Percentiles rank a stretch among this genome's conserved stretches.
These are phyloP conservation scores for Debaryomycetaceae sp. DNA, from an alignment of 1,139 yeast species.

Conservation along the genomic window DNA sequence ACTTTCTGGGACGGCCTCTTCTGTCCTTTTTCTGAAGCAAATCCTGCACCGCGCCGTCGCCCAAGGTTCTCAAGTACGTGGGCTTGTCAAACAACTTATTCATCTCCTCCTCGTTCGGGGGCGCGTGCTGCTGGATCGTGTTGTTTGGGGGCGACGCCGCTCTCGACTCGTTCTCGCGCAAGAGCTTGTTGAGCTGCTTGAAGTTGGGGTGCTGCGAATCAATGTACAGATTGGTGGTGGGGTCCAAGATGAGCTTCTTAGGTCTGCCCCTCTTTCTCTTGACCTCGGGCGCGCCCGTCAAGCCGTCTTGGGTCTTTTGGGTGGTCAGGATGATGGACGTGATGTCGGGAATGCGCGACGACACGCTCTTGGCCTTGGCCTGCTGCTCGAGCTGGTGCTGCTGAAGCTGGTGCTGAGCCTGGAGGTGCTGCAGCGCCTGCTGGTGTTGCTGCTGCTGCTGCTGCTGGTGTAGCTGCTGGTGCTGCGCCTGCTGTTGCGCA, in stretches of 20 bases:
- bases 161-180: constrained; percentile 21
- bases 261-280: constrained; percentile 46
- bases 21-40: constrained; percentile 39
- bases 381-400: constrained; percentile 9
- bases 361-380: constrained; percentile 6
- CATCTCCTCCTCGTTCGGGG: constrained; percentile 10
- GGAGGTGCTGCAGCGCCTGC: constrained; percentile 6
- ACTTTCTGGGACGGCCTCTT: constrained; percentile 51
- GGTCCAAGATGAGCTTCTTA: constrained; percentile 39
- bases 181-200: constrained; percentile 33
- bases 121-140: constrained; percentile 2
- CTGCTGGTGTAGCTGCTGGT: constrained; percentile 4
- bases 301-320: constrained; percentile 7
- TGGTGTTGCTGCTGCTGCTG: constrained; percentile 7
- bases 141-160: constrained; percentile 5
- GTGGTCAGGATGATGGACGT: constrained; percentile 7
- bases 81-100: constrained; percentile 26
- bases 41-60: constrained; percentile 35
- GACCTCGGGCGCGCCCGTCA: constrained; percentile 12
- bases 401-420: constrained; percentile 7
- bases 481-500: constrained; percentile 6
- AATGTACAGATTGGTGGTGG: constrained; percentile 37
- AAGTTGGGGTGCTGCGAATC: constrained; percentile 43
- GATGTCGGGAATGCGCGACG: not conserved
- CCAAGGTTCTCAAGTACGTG: constrained; percentile 26